A percentile compares a stretch with the other conserved stretches of the same genome.
Evolutionary conservation across 306 rosid genomes (phyloP).

Genomic region (Sophora flavescens): DNA sequence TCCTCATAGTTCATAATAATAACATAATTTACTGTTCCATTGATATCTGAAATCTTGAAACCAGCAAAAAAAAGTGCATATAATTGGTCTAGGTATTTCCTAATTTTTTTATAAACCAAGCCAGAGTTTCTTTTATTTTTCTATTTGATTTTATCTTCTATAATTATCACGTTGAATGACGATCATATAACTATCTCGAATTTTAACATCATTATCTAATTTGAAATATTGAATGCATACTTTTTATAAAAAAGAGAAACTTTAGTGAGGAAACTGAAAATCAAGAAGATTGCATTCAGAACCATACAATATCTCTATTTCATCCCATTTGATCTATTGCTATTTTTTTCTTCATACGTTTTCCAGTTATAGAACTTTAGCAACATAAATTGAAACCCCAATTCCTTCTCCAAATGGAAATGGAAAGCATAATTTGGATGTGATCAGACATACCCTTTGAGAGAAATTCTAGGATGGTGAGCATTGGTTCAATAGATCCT

Average conservation of each 20-base stretch:
- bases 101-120: neutral
- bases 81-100: neutral
- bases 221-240: neutral
- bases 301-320: neutral
- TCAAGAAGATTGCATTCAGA: neutral
- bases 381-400: neutral
- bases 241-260: neutral
- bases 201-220: neutral
- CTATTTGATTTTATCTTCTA: neutral
- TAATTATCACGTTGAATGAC: neutral
- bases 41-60: slow-evolving; percentile 16
- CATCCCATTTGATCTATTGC: neutral
- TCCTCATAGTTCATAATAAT: neutral
- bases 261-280: neutral
- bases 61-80: neutral
- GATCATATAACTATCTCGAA: neutral
- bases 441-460: neutral
- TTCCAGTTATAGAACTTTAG: neutral
- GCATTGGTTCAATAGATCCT: neutral
- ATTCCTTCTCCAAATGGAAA: neutral
- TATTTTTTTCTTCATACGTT: neutral
- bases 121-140: neutral
- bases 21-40: neutral
- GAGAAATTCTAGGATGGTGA: neutral
- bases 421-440: neutral